These are phyloP conservation scores for Tilletia walkeri DNA, from an alignment of 1,284 basidiomycete genomes.

Conservation along the genomic window DNA sequence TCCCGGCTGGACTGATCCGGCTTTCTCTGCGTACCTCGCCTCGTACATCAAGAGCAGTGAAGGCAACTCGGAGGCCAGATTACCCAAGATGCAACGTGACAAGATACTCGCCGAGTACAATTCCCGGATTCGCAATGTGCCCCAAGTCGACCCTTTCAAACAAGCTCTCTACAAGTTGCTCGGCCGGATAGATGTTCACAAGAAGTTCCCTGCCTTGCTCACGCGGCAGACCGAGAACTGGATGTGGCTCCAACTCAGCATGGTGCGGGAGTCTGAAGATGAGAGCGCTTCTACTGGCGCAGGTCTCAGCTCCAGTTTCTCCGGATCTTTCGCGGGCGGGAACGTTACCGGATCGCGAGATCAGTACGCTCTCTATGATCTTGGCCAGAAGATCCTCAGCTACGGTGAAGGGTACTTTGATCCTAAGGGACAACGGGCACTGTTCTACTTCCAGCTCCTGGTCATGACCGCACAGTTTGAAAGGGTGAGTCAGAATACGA, in stretches of 20 bases:
- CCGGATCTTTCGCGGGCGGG: slow-evolving; percentile 34
- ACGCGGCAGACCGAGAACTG: slow-evolving; percentile 94
- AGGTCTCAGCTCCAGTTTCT: slow-evolving; percentile 24
- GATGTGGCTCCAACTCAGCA: slow-evolving; percentile 93
- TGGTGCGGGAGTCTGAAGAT: slow-evolving; percentile 61
- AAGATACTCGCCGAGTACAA: slow-evolving; percentile 86
- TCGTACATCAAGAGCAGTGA: slow-evolving; percentile 81
- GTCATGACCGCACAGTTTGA: slow-evolving; percentile 94
- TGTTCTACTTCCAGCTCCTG: slow-evolving; percentile 83
- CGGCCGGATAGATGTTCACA: slow-evolving; percentile 81
- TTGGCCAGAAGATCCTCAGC: slow-evolving; percentile 74
- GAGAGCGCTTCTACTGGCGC: slow-evolving; percentile 36
- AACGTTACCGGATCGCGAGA: slow-evolving; percentile 15
- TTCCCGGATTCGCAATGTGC: slow-evolving; percentile 69
- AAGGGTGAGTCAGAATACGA: slow-evolving; percentile 61
- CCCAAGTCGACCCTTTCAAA: slow-evolving; percentile 78
- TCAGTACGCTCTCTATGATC: slow-evolving; percentile 69
- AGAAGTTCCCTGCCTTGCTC: slow-evolving; percentile 77
- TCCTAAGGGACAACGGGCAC: slow-evolving; percentile 66
- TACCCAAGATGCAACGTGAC: slow-evolving; percentile 74
- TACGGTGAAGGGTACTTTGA: slow-evolving; percentile 86
- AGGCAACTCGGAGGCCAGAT: slow-evolving; percentile 57
- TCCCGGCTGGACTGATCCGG: slow-evolving; percentile 76
- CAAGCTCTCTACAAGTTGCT: slow-evolving; percentile 92
- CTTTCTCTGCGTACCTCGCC: slow-evolving; percentile 81